phyloP scores from a whole-genome alignment of 2,329 filamentous ascomycete genomes.

The Nemania bipapillata region DNA sequence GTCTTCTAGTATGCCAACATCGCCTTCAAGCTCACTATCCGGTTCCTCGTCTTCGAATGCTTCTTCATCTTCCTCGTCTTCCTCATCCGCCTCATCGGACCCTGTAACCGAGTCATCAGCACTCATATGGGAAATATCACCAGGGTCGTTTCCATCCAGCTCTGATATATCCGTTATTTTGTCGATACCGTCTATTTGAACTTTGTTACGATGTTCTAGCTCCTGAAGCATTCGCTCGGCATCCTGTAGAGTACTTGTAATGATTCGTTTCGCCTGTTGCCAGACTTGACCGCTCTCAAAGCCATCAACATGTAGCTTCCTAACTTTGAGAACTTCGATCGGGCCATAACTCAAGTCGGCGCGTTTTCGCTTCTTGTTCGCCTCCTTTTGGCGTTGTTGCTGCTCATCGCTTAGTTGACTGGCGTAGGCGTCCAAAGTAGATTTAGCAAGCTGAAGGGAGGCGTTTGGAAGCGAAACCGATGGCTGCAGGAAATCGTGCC shows the following conservation, averaged over 20 bases:
- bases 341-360: slow-evolving; percentile 57
- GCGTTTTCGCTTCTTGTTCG: slow-evolving; percentile 81
- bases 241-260: slow-evolving; percentile 66
- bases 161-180: slow-evolving; percentile 52
- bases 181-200: slow-evolving; percentile 61
- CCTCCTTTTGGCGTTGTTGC: slow-evolving; percentile 71
- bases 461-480: slow-evolving; percentile 72
- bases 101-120: slow-evolving; percentile 46
- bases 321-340: slow-evolving; percentile 74
- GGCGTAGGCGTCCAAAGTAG: slow-evolving; percentile 81
- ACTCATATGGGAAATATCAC: slow-evolving; percentile 43
- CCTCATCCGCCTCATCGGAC: slow-evolving; percentile 11
- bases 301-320: slow-evolving; percentile 85
- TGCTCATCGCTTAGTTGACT: slow-evolving; percentile 78
- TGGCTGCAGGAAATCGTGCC: slow-evolving; percentile 82
- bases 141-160: slow-evolving; percentile 45
- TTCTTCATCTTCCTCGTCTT: slow-evolving; percentile 18
- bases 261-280: slow-evolving; percentile 89
- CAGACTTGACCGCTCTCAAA: slow-evolving; percentile 91
- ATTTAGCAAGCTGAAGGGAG: slow-evolving; percentile 80
- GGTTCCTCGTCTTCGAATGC: slow-evolving; percentile 50
- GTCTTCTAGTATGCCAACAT: slow-evolving; percentile 40
- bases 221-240: slow-evolving; percentile 61
- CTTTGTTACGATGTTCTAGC: slow-evolving; percentile 64
- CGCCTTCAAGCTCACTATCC: slow-evolving; percentile 50